phyloP scores from a whole-genome alignment of 495 filamentous ascomycete species.

The Massariosphaeria phaeospora region DNA sequence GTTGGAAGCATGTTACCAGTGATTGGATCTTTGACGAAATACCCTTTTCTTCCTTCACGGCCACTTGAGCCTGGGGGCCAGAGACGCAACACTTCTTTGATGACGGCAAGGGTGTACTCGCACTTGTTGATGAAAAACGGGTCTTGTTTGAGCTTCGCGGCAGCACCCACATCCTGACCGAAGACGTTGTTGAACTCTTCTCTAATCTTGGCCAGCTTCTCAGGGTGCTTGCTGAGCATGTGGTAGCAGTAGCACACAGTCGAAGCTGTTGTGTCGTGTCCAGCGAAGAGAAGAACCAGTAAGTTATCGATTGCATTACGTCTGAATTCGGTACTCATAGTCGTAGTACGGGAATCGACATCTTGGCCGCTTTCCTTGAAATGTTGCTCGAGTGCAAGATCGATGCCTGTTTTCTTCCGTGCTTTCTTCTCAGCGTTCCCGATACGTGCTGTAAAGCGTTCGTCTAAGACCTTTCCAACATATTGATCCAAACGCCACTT shows the following conservation, averaged over 20 bases:
- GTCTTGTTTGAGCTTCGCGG: constrained; percentile 8
- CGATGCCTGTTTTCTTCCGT: constrained; percentile 21
- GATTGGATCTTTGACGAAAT: constrained; percentile 29
- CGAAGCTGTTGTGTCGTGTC: constrained; percentile 46
- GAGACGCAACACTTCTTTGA: constrained; percentile 34
- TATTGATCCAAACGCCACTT: constrained; percentile 21
- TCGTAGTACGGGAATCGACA: constrained; percentile 2
- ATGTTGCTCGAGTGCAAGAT: constrained; percentile 29
- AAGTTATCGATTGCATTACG: constrained; percentile 35
- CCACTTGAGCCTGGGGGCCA: constrained; percentile 33
- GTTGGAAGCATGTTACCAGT: constrained; percentile 38
- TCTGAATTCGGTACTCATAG: constrained; percentile 34
- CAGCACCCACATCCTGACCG: constrained; percentile 28
- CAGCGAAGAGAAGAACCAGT: constrained; percentile 43
- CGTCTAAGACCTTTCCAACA: constrained; percentile 24
- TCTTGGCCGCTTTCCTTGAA: constrained; percentile 24
- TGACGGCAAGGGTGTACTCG: constrained; percentile 35
- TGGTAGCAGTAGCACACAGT: constrained; percentile 43
- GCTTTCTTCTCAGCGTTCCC: neutral
- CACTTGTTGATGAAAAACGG: constrained; percentile 34
- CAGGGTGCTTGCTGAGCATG: constrained; percentile 39
- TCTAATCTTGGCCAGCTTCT: constrained; percentile 35
- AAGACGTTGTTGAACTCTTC: constrained; percentile 41
- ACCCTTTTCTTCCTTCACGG: constrained; percentile 22
- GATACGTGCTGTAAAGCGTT: constrained; percentile 15